Evolutionary conservation across 2,329 filamentous ascomycete genomes (phyloP).

Genomic region (Penicillium sp.): DNA sequence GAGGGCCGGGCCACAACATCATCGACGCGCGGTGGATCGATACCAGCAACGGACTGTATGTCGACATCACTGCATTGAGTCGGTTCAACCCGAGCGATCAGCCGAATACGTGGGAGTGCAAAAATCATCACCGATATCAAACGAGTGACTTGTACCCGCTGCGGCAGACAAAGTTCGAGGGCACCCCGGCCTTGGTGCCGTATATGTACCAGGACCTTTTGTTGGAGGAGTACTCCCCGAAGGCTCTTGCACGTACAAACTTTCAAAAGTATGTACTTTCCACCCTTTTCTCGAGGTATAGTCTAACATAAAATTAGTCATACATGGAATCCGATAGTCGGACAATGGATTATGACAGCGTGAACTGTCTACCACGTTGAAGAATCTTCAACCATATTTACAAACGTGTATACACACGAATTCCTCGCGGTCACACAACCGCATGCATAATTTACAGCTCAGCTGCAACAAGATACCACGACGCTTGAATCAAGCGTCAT

Average conservation of each 20-base stretch:
- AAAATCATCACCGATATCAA: constrained; percentile 71
- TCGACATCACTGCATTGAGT: constrained; percentile 75
- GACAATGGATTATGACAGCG: constrained; percentile 9
- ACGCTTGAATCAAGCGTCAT: neutral
- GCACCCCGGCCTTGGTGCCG: constrained; percentile 65
- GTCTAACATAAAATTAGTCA: constrained; percentile 28
- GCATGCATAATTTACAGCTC: neutral
- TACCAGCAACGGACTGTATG: constrained; percentile 68
- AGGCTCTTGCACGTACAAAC: constrained; percentile 30
- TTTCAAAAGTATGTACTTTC: constrained; percentile 33
- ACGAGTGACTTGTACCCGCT: constrained; percentile 72
- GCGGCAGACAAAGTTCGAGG: constrained; percentile 70
- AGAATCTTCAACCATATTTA: neutral
- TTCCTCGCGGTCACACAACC: neutral
- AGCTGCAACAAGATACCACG: neutral
- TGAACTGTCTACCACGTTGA: neutral
- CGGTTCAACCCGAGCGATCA: constrained; percentile 58
- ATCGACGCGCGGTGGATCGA: constrained; percentile 86
- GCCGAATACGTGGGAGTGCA: constrained; percentile 71
- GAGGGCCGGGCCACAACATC: constrained; percentile 68
- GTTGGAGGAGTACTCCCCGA: constrained; percentile 36
- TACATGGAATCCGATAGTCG: constrained; percentile 30
- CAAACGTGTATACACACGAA: neutral
- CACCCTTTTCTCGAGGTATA: neutral
- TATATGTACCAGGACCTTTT: constrained; percentile 39